These are phyloP conservation scores for Pascua sp. DNA, from an alignment of 1,284 basidiomycete species.

Conservation along the genomic window DNA sequence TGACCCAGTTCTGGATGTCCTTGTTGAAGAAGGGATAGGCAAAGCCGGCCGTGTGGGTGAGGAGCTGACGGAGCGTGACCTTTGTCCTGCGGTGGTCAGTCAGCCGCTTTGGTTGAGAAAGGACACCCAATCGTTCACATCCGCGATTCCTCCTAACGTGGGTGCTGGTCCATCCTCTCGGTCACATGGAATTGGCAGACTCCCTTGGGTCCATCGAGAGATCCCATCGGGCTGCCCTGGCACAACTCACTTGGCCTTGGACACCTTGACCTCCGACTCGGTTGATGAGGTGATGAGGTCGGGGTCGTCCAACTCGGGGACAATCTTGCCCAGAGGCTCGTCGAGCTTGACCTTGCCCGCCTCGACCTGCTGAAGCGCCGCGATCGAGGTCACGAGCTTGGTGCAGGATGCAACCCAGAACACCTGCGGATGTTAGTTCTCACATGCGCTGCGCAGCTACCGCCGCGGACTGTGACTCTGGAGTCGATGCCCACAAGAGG, in stretches of 20 bases:
- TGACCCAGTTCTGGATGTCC: constrained; percentile 19
- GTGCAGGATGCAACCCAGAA: constrained; percentile 24
- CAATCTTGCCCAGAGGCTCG: constrained; percentile 15
- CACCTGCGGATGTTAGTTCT: not conserved
- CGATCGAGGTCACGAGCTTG: constrained; percentile 6
- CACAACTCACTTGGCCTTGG: not conserved
- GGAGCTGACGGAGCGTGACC: constrained; percentile 13
- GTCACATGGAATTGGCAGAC: too few relatives aligned
- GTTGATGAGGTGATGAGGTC: constrained; percentile 5
- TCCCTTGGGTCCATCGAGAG: not conserved
- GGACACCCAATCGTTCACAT: too few relatives aligned
- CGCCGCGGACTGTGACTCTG: too few relatives aligned
- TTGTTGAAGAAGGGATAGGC: constrained; percentile 18
- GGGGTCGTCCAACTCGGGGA: constrained; percentile 21
- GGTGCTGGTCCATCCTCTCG: too few relatives aligned
- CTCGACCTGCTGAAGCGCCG: constrained; percentile 32
- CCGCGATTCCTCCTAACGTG: too few relatives aligned
- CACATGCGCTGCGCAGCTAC: not conserved
- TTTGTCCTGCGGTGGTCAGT: not conserved
- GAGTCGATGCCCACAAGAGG: too few relatives aligned
- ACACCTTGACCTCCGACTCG: not conserved
- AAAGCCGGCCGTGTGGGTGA: constrained; percentile 11
- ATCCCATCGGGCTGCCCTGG: too few relatives aligned
- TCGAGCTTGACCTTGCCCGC: constrained; percentile 27
- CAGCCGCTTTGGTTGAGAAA: too few relatives aligned